Base-by-base conservation (phyloP, 1,284 basidiomycete species). In the Vanrija sp. region DNA sequence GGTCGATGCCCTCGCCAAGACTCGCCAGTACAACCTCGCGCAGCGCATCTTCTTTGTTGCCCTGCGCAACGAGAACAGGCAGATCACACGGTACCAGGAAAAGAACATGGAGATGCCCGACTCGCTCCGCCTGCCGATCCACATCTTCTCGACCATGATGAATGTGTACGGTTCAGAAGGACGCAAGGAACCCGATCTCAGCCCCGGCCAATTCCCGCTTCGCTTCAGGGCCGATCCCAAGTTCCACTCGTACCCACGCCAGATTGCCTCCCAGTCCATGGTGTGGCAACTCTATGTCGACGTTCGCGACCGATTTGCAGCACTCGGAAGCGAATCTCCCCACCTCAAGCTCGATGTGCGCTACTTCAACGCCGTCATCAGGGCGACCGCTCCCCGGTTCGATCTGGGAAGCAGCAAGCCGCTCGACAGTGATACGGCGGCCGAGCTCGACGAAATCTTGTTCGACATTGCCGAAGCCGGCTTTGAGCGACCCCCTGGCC, bases 21-120 rank as follows among this genome's bases (percentile, higher is more conserved):
- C 55, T 2, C 66, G 66, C 9, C 55, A 62, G 19, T 63, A 60
- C 0, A 63, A 63, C 6, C 54, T 74, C 0, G 68, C 66, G 3
- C 68, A 71, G 47, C 58, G 70, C 12, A 54, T 74, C 2, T 71
- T 56, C 53, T 36, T 27, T 4, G 47, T 68, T 12, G 68, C 66
- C 6, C 9, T 31, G 4, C 37, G 62, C 23, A 41, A 55, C 22
- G 52, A 59, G 5, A 37, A 43, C 31, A 19, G 20, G 6, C n/a
- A 18, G 20, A 24, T 38, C 24, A 18, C 10, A 4, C 25, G 36
- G 10, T 3, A 6, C 15, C 8, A 3, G 38, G 16, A 3, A 10
- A 15, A 15, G 22, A 27, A 31, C 9, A 12, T 19, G 16, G 45
- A 36, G 6, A 23, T 7, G 27, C 36, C 22, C 16, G 3, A 23